Evolutionary conservation across 2,329 filamentous ascomycete species (phyloP), one percentile per base, ranked within the genome.

Genomic region (Aureobasidium sp.): DNA sequence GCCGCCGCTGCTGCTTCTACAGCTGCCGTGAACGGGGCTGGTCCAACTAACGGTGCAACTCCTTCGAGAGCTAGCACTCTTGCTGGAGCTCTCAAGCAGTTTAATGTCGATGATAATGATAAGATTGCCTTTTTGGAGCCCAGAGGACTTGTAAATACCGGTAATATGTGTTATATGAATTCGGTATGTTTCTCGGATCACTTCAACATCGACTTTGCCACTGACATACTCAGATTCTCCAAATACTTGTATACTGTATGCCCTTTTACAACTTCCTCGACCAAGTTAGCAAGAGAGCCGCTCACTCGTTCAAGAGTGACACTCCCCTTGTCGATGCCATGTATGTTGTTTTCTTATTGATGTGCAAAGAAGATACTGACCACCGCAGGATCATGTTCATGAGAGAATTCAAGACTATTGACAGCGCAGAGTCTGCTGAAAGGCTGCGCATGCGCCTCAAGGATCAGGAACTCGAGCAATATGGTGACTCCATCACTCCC

Each of bases 91-190:
- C 79, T 99, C 57, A 81, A 81, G 53, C 82, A 84, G 29, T 94
- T 92, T 72, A 83, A 82, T 57, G 84, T 91, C 25, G 81, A 84
- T 61, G 78, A 79, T 38, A 80, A 81, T 49, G 77, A 80, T 61
- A 89, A 87, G 68, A 78, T 93, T 65, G 80, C 88, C 19, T 96
- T 96, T 69, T 81, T 99, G 54, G 90, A 97, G 75, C 94, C 94
- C 54, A 84, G 93, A 66, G 94, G 94, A 51, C 82, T 99, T 69
- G 89, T 96, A 66, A 99, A 99, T 75, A 95, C 93, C 42, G 94
- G 94, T 53, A 97, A 99, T 71, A 95, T 97, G 89, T 99, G 94
- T 75, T 99, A 99, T 76, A 97, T 99, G 94, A 99, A 97, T 78
- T 96, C 94, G 64, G 93, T 96, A 38, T 27, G 29, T 59, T 66